A percentile compares a stretch with the other conserved stretches of the same genome.
Evolutionary conservation across 2,329 filamentous ascomycete genomes (phyloP).

Genomic region (Dactylellina sp.): DNA sequence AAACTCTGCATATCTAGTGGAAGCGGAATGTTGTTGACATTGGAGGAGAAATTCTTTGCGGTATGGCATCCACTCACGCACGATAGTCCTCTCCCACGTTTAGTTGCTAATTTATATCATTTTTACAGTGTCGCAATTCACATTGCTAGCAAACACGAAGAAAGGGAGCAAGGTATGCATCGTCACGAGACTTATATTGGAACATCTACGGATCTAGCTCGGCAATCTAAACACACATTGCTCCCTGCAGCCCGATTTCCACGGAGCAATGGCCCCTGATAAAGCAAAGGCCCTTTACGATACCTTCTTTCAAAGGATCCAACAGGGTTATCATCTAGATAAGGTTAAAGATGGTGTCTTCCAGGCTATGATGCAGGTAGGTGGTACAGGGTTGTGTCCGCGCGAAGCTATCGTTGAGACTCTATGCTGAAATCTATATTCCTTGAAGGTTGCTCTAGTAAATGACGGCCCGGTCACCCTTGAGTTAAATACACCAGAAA

Average conservation of each 20-base stretch:
- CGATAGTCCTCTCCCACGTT: neutral
- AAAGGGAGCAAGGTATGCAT: conserved; percentile 77
- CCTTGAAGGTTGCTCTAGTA: conserved; percentile 43
- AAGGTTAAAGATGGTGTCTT: conserved; percentile 95
- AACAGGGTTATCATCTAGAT: conserved; percentile 76
- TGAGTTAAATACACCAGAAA: conserved; percentile 50
- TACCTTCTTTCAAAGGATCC: conserved; percentile 81
- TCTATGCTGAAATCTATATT: neutral
- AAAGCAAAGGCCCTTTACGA: conserved; percentile 86
- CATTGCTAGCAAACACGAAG: conserved; percentile 88
- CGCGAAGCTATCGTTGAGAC: neutral
- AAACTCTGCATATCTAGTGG: conserved; percentile 72
- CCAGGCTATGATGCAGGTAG: conserved; percentile 98
- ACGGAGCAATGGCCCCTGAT: conserved; percentile 81
- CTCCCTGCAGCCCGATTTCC: conserved; percentile 80
- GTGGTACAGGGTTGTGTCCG: neutral
- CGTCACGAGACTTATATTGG: neutral
- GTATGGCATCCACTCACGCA: no score
- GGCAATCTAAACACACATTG: neutral
- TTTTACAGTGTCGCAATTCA: conserved; percentile 89
- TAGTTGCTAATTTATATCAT: conserved; percentile 3
- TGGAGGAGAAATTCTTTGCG: conserved; percentile 90
- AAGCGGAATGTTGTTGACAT: conserved; percentile 90
- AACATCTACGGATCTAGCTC: conserved; percentile 1
- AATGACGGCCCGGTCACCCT: conserved; percentile 55